Evolutionary conservation across 768 basidiomycete species (phyloP).

Genomic region (Phanerochaete sordida): DNA sequence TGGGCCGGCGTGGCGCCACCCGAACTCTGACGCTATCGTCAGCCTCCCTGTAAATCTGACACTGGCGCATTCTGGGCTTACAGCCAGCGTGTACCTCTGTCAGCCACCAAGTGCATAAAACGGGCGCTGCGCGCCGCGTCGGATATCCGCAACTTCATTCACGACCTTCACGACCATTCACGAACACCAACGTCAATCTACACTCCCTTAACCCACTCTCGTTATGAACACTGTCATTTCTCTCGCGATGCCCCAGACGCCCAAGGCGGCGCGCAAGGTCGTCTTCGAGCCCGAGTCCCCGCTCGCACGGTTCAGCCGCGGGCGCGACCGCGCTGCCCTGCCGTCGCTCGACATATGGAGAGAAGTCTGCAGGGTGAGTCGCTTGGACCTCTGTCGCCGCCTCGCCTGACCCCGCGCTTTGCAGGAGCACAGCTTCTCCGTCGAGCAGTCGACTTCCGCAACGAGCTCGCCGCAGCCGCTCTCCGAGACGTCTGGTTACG

Average conservation of each 20-base stretch:
- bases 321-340: background rate
- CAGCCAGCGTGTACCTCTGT: too few relatives aligned
- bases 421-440: background rate
- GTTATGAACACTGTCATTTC: background rate
- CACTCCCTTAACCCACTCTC: background rate
- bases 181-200: background rate
- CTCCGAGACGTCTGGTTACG: too few relatives aligned
- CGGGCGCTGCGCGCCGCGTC: background rate
- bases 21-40: too few relatives aligned
- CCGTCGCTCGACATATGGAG: background rate
- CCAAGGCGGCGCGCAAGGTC: conserved; percentile 5
- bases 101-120: background rate
- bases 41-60: background rate
- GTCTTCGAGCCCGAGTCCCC: conserved; percentile 10
- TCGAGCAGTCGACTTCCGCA: background rate
- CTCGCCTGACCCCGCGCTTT: background rate
- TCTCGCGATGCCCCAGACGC: conserved; percentile 12
- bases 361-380: background rate
- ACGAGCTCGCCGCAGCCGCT: too few relatives aligned
- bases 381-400: background rate
- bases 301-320: conserved; percentile 6
- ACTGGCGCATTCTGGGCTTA: too few relatives aligned
- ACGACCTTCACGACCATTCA: conserved; percentile 4
- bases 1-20: too few relatives aligned
- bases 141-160: background rate